Percentiles rank a stretch among this genome's conserved stretches.
Conservation (phyloP, 306 rosid genomes). For the Ochetophila trinervis region DNA sequence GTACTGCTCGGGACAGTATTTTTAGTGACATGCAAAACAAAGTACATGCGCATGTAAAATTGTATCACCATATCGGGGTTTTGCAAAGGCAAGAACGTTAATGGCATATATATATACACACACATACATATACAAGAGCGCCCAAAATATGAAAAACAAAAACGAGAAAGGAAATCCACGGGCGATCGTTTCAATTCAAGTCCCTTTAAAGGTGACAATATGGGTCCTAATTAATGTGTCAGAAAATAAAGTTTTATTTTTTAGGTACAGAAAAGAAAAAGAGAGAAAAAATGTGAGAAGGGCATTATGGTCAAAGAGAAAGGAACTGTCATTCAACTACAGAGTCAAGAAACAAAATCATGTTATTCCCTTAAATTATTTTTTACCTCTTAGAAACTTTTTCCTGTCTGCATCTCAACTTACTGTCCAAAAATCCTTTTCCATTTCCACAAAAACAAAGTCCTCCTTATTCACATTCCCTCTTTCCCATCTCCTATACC, state of each 20-base stretch:
- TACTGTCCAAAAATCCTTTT: conserved; percentile 32
- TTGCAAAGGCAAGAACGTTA: not conserved
- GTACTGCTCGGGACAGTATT: too few relatives aligned
- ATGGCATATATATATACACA: not conserved
- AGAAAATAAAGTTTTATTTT: conserved; percentile 33
- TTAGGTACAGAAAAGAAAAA: conserved; percentile 1
- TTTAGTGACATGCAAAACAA: too few relatives aligned
- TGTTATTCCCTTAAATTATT: conserved; percentile 48
- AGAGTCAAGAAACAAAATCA: conserved; percentile 51
- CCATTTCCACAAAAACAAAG: conserved; percentile 30
- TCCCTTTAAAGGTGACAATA: conserved; percentile 14
- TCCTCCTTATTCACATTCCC: conserved; percentile 27
- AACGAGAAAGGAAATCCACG: not conserved
- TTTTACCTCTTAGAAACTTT: conserved; percentile 44
- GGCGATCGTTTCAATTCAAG: not conserved
- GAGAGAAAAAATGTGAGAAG: conserved; percentile 18
- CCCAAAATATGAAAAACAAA: not conserved
- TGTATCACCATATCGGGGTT: too few relatives aligned
- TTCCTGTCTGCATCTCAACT: conserved; percentile 51
- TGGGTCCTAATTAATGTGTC: conserved; percentile 29
- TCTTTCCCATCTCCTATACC: conserved; percentile 14
- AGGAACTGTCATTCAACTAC: conserved; percentile 71
- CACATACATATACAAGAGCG: not conserved
- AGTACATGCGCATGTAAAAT: too few relatives aligned
- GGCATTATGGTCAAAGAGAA: conserved; percentile 45